Percentiles rank a stretch among this genome's conserved stretches.
phyloP scores from a whole-genome alignment of 1,139 yeast species.

The Tardiomyces depauwii region DNA sequence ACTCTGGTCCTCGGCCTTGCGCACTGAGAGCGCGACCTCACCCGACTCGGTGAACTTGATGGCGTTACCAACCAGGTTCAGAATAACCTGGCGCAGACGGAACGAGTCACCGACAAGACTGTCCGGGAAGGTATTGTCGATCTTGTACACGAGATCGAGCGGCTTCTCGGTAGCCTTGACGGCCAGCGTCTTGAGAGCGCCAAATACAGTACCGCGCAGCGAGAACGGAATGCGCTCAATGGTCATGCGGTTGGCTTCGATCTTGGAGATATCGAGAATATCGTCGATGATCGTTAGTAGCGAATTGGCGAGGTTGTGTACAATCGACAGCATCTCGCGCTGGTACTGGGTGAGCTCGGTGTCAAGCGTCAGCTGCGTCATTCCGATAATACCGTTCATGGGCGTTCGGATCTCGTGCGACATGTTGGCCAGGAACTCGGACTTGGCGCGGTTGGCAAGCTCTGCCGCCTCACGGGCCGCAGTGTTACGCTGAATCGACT shows the following conservation, averaged over 20 bases:
- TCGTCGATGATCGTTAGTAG: conserved; percentile 78
- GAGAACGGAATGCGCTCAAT: conserved; percentile 82
- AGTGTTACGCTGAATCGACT: conserved; percentile 80
- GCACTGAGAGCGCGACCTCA: conserved; percentile 42
- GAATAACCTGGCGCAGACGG: conserved; percentile 71
- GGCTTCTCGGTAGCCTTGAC: conserved; percentile 83
- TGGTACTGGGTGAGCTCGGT: conserved; percentile 83
- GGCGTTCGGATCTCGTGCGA: conserved; percentile 91
- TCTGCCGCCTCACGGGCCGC: conserved; percentile 94
- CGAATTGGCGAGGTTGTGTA: conserved; percentile 75
- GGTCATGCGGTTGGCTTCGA: conserved; percentile 87
- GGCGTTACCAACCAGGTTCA: conserved; percentile 79
- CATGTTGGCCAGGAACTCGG: conserved; percentile 84
- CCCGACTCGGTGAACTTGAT: conserved; percentile 78
- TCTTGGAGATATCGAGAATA: conserved; percentile 80
- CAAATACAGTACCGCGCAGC: conserved; percentile 74
- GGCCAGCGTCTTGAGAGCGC: conserved; percentile 77
- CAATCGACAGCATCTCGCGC: conserved; percentile 81
- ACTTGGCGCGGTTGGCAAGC: conserved; percentile 79
- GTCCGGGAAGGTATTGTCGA: conserved; percentile 80
- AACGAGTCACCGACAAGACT: conserved; percentile 79
- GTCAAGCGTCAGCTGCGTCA: conserved; percentile 81
- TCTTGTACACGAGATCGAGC: conserved; percentile 65
- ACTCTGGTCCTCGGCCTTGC: conserved; percentile 25
- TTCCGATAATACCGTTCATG: conserved; percentile 85